A percentile compares a stretch with the other conserved stretches of the same genome.
Evolutionary conservation across 1,284 basidiomycete genomes (phyloP).

Genomic region (Malassezia sympodialis): DNA sequence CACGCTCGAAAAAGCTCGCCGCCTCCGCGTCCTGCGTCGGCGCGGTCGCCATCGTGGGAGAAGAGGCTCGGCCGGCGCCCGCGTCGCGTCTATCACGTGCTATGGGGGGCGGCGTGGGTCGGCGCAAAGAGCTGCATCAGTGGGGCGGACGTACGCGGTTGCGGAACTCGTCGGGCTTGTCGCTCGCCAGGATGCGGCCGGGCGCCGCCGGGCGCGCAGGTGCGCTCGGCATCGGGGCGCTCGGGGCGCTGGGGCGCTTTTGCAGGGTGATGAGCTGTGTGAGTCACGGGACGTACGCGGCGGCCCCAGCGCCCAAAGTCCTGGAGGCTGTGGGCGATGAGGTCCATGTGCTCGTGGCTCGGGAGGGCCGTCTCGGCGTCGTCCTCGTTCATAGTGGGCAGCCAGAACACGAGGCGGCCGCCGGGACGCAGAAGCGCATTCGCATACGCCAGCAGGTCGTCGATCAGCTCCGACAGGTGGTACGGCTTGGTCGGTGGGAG

Average conservation of each 20-base stretch:
- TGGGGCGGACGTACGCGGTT: constrained; percentile 20
- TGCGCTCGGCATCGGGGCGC: constrained; percentile 13
- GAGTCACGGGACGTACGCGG: constrained; percentile 17
- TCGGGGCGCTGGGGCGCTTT: constrained; percentile 21
- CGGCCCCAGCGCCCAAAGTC: constrained; percentile 93
- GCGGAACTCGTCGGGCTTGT: constrained; percentile 32
- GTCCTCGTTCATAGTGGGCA: constrained; percentile 38
- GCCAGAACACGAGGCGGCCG: constrained; percentile 79
- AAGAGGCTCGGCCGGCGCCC: neutral
- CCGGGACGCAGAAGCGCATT: constrained; percentile 72
- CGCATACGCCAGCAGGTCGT: constrained; percentile 71
- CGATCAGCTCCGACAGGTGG: constrained; percentile 72
- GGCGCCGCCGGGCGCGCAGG: neutral
- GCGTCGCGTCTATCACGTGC: constrained; percentile 6
- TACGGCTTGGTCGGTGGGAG: constrained; percentile 71
- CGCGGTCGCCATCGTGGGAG: neutral
- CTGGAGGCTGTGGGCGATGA: constrained; percentile 67
- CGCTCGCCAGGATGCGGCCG: constrained; percentile 24
- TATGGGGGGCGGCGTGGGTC: neutral
- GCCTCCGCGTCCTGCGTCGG: neutral
- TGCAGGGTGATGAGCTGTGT: constrained; percentile 34
- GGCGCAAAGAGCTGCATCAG: constrained; percentile 6
- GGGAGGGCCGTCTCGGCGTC: constrained; percentile 25
- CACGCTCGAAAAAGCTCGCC: constrained; percentile 60
- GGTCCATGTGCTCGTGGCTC: constrained; percentile 52